These are phyloP conservation scores for Aspergillus leporis DNA, from an alignment of 495 filamentous ascomycete species.

Conservation along the genomic window DNA sequence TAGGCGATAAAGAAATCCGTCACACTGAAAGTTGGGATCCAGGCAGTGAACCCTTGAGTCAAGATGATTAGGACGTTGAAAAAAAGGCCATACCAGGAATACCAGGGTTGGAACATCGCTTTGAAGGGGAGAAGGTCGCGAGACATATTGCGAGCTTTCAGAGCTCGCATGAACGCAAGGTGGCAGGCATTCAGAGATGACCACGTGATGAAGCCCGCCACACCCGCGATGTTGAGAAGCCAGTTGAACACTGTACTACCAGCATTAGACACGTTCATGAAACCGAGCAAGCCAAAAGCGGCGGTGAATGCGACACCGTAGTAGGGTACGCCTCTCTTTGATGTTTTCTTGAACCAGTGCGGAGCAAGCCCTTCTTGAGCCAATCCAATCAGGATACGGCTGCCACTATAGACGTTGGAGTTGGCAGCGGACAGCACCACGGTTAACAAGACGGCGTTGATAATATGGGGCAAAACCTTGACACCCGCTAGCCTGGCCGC, in stretches of 20 bases:
- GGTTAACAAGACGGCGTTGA: constrained; percentile 77
- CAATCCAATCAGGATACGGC: constrained; percentile 64
- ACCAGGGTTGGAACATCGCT: constrained; percentile 58
- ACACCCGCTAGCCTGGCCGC: constrained; percentile 65
- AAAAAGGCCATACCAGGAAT: constrained; percentile 60
- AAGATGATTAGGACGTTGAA: constrained; percentile 66
- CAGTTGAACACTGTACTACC: constrained; percentile 58
- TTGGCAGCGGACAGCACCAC: constrained; percentile 75
- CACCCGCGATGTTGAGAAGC: constrained; percentile 61
- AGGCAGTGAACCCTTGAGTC: constrained; percentile 70
- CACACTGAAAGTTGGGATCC: constrained; percentile 59
- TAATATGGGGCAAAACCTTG: constrained; percentile 64
- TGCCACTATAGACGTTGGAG: constrained; percentile 77
- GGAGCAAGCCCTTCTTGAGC: constrained; percentile 63
- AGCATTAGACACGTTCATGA: constrained; percentile 49
- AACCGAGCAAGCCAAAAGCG: constrained; percentile 52
- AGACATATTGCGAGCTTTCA: constrained; percentile 58
- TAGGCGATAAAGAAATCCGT: constrained; percentile 62
- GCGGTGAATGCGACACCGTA: constrained; percentile 51
- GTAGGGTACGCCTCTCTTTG: constrained; percentile 54
- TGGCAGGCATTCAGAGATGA: constrained; percentile 59
- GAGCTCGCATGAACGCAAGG: constrained; percentile 59
- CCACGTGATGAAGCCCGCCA: constrained; percentile 71
- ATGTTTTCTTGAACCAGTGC: constrained; percentile 50
- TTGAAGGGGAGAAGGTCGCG: constrained; percentile 59